Evolutionary conservation across 163 green algal genomes (phyloP).

Genomic region (Volvox carteri): DNA sequence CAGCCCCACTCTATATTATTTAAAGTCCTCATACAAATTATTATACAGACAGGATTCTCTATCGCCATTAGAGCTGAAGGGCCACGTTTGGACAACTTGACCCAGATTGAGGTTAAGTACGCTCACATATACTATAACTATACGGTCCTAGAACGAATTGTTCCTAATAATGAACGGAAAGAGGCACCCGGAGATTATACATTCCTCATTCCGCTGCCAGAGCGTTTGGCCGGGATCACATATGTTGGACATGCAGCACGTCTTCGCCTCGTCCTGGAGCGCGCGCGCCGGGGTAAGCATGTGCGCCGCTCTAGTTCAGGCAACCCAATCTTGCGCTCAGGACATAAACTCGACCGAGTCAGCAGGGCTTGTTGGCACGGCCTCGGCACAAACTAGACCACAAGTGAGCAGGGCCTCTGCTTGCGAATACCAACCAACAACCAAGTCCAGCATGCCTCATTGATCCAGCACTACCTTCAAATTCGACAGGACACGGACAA

Average conservation of each 20-base stretch:
- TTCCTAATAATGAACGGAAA: background rate
- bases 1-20: too few species aligned
- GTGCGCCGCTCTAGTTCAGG: background rate
- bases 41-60: too few species aligned
- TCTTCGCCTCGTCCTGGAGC: slow-evolving; percentile 11
- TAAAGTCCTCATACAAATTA: too few species aligned
- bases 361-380: too few species aligned
- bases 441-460: too few species aligned
- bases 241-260: slow-evolving; percentile 31
- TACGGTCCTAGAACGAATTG: background rate
- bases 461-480: too few species aligned
- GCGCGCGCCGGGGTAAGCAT: background rate
- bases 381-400: too few species aligned
- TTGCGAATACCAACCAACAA: too few species aligned
- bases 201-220: background rate
- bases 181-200: background rate
- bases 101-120: background rate
- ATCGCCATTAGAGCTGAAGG: background rate
- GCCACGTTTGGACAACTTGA: background rate
- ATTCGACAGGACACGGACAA: too few species aligned
- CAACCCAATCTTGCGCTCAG: too few species aligned
- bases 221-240: slow-evolving; percentile 1
- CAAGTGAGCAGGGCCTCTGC: background rate
- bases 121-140: slow-evolving; percentile 14
- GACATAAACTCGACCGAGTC: too few species aligned